A percentile compares a stretch with the other conserved stretches of the same genome.
phyloP scores from a whole-genome alignment of 176 grass and related monocot species.

The Triticum monococcum region DNA sequence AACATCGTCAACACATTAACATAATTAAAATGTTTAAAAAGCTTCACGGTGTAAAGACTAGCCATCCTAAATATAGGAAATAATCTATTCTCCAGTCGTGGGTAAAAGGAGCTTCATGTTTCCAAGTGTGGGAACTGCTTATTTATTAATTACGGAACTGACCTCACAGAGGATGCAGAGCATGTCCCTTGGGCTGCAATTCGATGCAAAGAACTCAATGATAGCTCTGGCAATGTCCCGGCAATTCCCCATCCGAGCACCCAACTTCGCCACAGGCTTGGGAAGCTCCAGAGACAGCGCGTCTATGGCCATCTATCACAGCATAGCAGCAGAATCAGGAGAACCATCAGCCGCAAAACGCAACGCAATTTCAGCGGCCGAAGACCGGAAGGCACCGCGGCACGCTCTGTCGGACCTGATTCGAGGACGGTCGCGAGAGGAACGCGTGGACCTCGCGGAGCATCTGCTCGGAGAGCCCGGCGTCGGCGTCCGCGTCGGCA shows the following conservation, averaged over 20 bases:
- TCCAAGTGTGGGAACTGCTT: not conserved
- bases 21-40: not conserved
- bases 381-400: not conserved
- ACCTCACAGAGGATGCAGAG: slow-evolving; percentile 71
- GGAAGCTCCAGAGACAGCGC: slow-evolving; percentile 65
- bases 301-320: slow-evolving; percentile 48
- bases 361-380: not conserved
- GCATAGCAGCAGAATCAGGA: not conserved
- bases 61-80: not conserved
- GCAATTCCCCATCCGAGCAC: slow-evolving; percentile 35
- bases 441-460: slow-evolving; percentile 49
- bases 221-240: slow-evolving; percentile 21
- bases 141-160: not conserved
- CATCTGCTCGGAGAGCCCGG: slow-evolving; percentile 27
- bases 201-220: slow-evolving; percentile 39
- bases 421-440: slow-evolving; percentile 38
- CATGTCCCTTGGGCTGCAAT: slow-evolving; percentile 67
- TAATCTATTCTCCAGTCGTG: not conserved
- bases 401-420: slow-evolving; percentile 40
- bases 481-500: not conserved
- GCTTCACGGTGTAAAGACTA: not conserved
- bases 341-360: not conserved
- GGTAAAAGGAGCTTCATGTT: not conserved
- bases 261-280: slow-evolving; percentile 49
- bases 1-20: not conserved